phyloP scores from a whole-genome alignment of 78 protist genomes.

The Dictyostelium discoideum region DNA sequence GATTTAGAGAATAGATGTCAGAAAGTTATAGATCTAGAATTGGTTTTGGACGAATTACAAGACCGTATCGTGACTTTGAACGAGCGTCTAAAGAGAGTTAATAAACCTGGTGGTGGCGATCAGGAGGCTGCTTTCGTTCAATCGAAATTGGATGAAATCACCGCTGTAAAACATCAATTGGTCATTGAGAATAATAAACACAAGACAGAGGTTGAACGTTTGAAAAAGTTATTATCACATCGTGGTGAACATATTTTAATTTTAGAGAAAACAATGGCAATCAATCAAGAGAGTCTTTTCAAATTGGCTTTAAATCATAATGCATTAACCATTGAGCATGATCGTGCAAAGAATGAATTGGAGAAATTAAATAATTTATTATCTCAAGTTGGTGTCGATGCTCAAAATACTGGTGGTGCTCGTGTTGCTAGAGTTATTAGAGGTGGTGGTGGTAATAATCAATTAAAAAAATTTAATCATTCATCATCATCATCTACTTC shows the following conservation, averaged over 20 bases:
- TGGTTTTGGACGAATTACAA: constrained; percentile 56
- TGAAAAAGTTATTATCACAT: not conserved
- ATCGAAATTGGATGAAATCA: constrained; percentile 57
- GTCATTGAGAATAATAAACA: constrained; percentile 48
- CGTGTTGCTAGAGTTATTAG: constrained; percentile 52
- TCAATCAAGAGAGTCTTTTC: constrained; percentile 18
- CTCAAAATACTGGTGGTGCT: constrained; percentile 24
- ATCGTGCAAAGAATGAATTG: constrained; percentile 7
- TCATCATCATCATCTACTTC: not conserved
- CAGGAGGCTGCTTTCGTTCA: constrained; percentile 20
- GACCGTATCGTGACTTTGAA: constrained; percentile 48
- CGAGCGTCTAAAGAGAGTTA: constrained; percentile 42
- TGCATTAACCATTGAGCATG: not conserved
- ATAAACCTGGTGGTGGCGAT: constrained; percentile 23
- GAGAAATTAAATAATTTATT: not conserved
- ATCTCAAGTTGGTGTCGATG: not conserved
- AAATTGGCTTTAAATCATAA: constrained; percentile 34
- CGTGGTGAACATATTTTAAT: constrained; percentile 36
- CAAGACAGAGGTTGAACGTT: constrained; percentile 18
- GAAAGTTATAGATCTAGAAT: constrained; percentile 77
- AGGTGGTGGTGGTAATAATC: constrained; percentile 56
- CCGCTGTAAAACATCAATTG: constrained; percentile 60
- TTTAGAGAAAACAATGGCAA: constrained; percentile 28
- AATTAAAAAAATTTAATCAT: not conserved
- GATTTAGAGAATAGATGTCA: constrained; percentile 77